Evolutionary conservation across 2,329 filamentous ascomycete species (phyloP).

Genomic region (Biscogniauxia mediterranea): DNA sequence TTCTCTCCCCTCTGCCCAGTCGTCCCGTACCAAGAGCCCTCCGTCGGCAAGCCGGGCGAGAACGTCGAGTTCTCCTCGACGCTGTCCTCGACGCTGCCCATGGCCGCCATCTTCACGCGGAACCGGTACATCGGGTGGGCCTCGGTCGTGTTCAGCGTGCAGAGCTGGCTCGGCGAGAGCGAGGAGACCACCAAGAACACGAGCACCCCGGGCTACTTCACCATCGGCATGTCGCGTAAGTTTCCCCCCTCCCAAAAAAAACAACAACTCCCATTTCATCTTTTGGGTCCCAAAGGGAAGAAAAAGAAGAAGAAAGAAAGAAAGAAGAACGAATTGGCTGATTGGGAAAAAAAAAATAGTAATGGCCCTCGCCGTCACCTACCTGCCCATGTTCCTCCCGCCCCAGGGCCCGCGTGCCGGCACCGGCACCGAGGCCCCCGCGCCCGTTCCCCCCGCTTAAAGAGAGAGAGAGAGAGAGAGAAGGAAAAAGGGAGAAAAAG

Average conservation of each 20-base stretch:
- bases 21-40: slow-evolving; percentile 82
- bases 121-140: slow-evolving; percentile 79
- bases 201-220: slow-evolving; percentile 68
- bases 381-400: slow-evolving; percentile 51
- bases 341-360: slow-evolving; percentile 38
- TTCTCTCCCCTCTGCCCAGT: slow-evolving; percentile 51
- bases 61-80: slow-evolving; percentile 70
- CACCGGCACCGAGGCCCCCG: slow-evolving; percentile 34
- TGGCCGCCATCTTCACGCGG: slow-evolving; percentile 92
- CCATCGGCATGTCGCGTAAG: slow-evolving; percentile 73
- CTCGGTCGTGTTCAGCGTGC: slow-evolving; percentile 69
- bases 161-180: slow-evolving; percentile 76
- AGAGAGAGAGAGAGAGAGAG: too few relatives aligned
- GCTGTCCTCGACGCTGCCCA: slow-evolving; percentile 76
- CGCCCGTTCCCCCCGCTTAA: slow-evolving; percentile 18
- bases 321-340: neutral
- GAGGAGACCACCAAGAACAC: slow-evolving; percentile 62
- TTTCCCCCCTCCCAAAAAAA: neutral
- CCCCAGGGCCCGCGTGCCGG: slow-evolving; percentile 32
- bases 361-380: slow-evolving; percentile 56
- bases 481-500: too few relatives aligned
- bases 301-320: neutral
- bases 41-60: slow-evolving; percentile 55
- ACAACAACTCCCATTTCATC: too few relatives aligned
- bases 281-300: slow-evolving; percentile 1